Evolutionary conservation across 306 rosid genomes (phyloP).

Genomic region (cucumber (Cucumis sativus)): Cucumber_9930_V3 NC_026657.2:9691001-9691500

Average conservation of each 20-base stretch:
- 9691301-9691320: slow-evolving; percentile 94
- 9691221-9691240: slow-evolving; percentile 15
- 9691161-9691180: slow-evolving; percentile 25
- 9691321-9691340: slow-evolving; percentile 92
- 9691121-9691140: slow-evolving; percentile 92
- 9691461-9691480: slow-evolving; percentile 24
- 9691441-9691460: slow-evolving; percentile 15
- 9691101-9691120: slow-evolving; percentile 92
- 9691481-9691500: slow-evolving; percentile 89
- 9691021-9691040: slow-evolving; percentile 7
- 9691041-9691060: slow-evolving; percentile 84
- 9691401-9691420: neutral
- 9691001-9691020: neutral
- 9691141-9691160: slow-evolving; percentile 96
- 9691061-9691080: slow-evolving; percentile 97
- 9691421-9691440: neutral
- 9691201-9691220: slow-evolving; percentile 4
- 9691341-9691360: slow-evolving; percentile 86
- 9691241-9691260: slow-evolving; percentile 6
- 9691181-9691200: slow-evolving; percentile 7
- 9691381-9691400: neutral
- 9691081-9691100: slow-evolving; percentile 95
- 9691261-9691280: slow-evolving; percentile 78
- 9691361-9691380: slow-evolving; percentile 3
- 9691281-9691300: slow-evolving; percentile 99